Conservation (phyloP, 2,329 filamentous ascomycete genomes). For the Curvularia hawaiiensis region DNA sequence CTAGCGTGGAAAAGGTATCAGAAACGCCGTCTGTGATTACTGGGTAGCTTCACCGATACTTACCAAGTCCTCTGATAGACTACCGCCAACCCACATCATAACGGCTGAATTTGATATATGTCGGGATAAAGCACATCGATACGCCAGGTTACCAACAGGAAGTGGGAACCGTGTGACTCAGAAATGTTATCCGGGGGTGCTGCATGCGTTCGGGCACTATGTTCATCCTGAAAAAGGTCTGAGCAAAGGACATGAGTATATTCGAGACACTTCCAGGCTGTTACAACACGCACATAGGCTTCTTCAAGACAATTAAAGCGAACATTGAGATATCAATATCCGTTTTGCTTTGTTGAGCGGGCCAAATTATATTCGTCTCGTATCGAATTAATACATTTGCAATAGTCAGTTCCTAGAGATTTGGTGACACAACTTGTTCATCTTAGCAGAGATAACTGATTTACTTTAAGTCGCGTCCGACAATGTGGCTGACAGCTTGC, state of each 20-base stretch:
- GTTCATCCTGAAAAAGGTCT: constrained; percentile 17
- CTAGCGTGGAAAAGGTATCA: background rate
- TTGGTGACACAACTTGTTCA: too few relatives aligned
- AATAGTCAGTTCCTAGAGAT: too few relatives aligned
- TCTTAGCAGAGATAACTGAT: too few relatives aligned
- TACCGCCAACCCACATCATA: constrained; percentile 21
- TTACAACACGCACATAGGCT: constrained; percentile 2
- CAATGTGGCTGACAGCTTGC: too few relatives aligned
- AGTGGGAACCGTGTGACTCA: constrained; percentile 16
- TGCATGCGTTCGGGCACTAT: constrained; percentile 22
- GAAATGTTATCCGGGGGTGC: constrained; percentile 19
- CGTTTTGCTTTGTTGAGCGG: too few relatives aligned
- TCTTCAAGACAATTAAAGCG: background rate
- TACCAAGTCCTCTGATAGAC: constrained; percentile 16
- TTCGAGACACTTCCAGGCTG: constrained; percentile 19
- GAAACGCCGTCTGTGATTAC: constrained; percentile 14
- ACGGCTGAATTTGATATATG: constrained; percentile 24
- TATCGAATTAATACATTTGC: too few relatives aligned
- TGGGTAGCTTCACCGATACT: constrained; percentile 22
- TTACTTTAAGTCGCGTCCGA: too few relatives aligned
- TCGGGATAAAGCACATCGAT: constrained; percentile 21
- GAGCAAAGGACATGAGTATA: constrained; percentile 22
- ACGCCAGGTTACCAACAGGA: constrained; percentile 13
- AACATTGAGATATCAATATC: background rate
- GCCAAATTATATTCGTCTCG: too few relatives aligned